These are phyloP conservation scores for Inonotus hispidus DNA, from an alignment of 1,284 basidiomycete species.

Conservation along the genomic window DNA sequence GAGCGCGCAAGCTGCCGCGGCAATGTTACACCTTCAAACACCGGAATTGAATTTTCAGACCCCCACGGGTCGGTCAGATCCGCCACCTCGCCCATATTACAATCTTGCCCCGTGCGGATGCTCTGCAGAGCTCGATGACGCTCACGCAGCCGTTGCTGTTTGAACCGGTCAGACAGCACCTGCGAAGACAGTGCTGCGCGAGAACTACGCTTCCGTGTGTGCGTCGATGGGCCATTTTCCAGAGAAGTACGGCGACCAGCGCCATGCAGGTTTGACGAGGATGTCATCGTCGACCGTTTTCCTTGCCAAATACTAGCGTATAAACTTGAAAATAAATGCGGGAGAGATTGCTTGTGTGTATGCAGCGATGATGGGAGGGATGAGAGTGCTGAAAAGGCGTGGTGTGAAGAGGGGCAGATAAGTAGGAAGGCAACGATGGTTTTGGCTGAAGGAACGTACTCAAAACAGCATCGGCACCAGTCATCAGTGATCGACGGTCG, in stretches of 20 bases:
- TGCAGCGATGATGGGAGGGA: neutral
- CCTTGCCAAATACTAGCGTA: no score
- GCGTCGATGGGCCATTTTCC: neutral
- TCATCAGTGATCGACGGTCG: neutral
- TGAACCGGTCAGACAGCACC: neutral
- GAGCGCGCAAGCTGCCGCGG: conserved; percentile 33
- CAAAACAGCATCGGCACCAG: neutral
- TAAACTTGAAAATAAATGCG: neutral
- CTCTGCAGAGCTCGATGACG: neutral
- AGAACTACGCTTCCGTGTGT: neutral
- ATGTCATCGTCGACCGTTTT: neutral
- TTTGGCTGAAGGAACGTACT: neutral
- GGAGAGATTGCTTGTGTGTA: neutral
- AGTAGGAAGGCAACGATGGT: neutral
- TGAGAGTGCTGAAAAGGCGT: neutral
- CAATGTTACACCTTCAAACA: conserved; percentile 20
- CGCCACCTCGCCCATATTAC: neutral
- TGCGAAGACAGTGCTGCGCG: neutral
- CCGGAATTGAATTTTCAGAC: neutral
- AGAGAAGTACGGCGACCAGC: neutral
- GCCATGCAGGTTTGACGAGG: neutral
- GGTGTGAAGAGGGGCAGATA: neutral
- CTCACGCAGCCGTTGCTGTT: neutral
- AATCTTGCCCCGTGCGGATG: neutral
- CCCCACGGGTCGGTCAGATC: neutral